Evolutionary conservation across 1,284 basidiomycete species (phyloP), one percentile per base, ranked within the genome.

Genomic region (Cryptococcus sp.): DNA sequence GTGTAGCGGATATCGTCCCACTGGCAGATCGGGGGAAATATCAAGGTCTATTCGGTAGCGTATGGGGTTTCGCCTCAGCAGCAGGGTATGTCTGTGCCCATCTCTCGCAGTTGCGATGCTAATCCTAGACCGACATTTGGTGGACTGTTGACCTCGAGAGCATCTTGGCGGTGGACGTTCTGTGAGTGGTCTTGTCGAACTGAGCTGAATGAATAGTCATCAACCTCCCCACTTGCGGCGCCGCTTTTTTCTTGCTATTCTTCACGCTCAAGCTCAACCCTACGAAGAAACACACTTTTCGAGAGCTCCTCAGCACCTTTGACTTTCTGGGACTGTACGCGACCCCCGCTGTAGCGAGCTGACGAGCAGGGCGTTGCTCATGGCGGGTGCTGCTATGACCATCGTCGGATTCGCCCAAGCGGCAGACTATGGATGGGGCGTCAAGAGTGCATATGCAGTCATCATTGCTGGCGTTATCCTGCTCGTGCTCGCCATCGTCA

Each of bases 371-470:
- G 45, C 77, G 28, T 75, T 87, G 28, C 76, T 93, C 42, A 79
- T 91, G 35, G 73, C 70, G 3, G 85, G 84, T 0, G 79, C 88
- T n/a, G 76, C 89, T 5, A 81, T 82, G 47, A 62, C 92, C 14
- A 76, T 93, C 14, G 72, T 92, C 7, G 89, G 89, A 0, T 65
- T 93, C 67, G 83, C 52, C 44, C 60, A 48, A 47, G 68, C 53
- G 2, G 56, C 62, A 1, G 62, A 65, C 41, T 31, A 50, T 19
- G 63, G 63, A 6, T 67, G 60, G 50, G 48, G 46, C n/a, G 24
- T 53, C 65, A n/a, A 81, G 3, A 67, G 81, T 53, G 84, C 87
- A 0, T 87, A 91, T 35, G 77, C 79, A 1, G 77, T 85, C 4
- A 74, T 93, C 12, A 76, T 75, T 1, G 72, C 87, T 44, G 90